phyloP scores from a whole-genome alignment of 2,329 filamentous ascomycete species.

The Scorias spongiosa region DNA sequence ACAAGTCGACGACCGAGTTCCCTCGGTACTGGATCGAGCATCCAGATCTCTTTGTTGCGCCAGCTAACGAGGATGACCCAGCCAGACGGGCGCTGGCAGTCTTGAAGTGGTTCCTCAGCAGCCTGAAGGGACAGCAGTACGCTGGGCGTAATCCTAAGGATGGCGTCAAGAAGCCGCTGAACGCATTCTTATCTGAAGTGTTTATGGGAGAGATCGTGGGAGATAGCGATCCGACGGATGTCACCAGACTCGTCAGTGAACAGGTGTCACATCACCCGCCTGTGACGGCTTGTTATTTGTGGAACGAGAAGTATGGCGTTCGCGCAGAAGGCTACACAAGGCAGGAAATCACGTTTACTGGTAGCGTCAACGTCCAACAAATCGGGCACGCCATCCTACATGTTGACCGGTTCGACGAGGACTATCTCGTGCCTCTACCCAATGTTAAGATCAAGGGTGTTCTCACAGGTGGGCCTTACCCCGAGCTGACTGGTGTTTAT shows the following conservation, averaged over 20 bases:
- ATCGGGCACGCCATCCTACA: slow-evolving; percentile 31
- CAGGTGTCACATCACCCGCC: slow-evolving; percentile 34
- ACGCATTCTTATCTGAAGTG: slow-evolving; percentile 35
- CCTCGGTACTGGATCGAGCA: slow-evolving; percentile 33
- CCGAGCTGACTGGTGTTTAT: slow-evolving; percentile 28
- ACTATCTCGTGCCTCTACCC: slow-evolving; percentile 31
- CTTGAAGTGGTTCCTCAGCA: slow-evolving; percentile 34
- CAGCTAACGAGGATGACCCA: slow-evolving; percentile 25
- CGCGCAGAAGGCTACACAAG: slow-evolving; percentile 31
- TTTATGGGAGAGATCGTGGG: slow-evolving; percentile 26
- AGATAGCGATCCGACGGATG: slow-evolving; percentile 23
- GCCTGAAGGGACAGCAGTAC: slow-evolving; percentile 33
- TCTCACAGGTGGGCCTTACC: slow-evolving; percentile 28
- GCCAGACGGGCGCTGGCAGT: slow-evolving; percentile 30
- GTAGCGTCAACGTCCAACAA: slow-evolving; percentile 30
- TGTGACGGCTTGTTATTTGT: slow-evolving; percentile 32
- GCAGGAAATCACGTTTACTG: slow-evolving; percentile 32
- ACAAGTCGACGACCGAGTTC: slow-evolving; percentile 31
- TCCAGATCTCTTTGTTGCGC: slow-evolving; percentile 30
- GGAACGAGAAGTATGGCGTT: slow-evolving; percentile 29
- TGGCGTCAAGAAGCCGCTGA: slow-evolving; percentile 36
- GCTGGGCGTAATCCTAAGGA: slow-evolving; percentile 26
- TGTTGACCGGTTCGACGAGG: slow-evolving; percentile 28
- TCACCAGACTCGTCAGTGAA: slow-evolving; percentile 27
- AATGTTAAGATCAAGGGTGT: slow-evolving; percentile 32